Evolutionary conservation across 768 basidiomycete genomes (phyloP).

Genomic region (Mycena crocata): DNA sequence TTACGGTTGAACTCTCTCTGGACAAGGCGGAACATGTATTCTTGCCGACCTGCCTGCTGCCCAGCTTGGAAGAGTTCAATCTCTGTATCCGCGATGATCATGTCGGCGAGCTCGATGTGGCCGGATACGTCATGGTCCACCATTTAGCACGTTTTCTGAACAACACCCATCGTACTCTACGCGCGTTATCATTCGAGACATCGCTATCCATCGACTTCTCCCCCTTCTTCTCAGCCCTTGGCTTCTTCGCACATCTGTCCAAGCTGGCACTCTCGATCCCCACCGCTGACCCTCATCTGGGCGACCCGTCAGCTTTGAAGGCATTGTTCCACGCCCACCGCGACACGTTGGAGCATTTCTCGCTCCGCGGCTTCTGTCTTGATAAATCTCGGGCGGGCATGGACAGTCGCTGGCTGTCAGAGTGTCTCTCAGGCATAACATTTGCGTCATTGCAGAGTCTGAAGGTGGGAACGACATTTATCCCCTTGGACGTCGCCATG

Average conservation of each 20-base stretch:
- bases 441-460: conserved; percentile 13
- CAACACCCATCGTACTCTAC: conserved; percentile 21
- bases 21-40: conserved; percentile 26
- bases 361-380: conserved; percentile 21
- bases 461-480: conserved; percentile 22
- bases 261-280: conserved; percentile 18
- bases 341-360: conserved; percentile 11
- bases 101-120: conserved; percentile 8
- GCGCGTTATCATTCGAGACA: conserved; percentile 26
- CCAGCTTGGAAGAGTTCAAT: conserved; percentile 9
- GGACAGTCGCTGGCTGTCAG: conserved; percentile 24
- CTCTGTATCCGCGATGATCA: conserved; percentile 24
- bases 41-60: conserved; percentile 11
- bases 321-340: conserved; percentile 11
- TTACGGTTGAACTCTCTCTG: conserved; percentile 21
- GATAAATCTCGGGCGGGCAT: not conserved
- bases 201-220: conserved; percentile 25
- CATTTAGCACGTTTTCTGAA: conserved; percentile 26
- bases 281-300: conserved; percentile 17
- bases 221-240: conserved; percentile 22
- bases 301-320: conserved; percentile 20
- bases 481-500: conserved; percentile 14
- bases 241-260: conserved; percentile 20
- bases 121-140: conserved; percentile 24
- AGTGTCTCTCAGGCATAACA: conserved; percentile 21